Base-by-base conservation (phyloP, 2,329 filamentous ascomycete species). In the Cladophialophora immunda region DNA sequence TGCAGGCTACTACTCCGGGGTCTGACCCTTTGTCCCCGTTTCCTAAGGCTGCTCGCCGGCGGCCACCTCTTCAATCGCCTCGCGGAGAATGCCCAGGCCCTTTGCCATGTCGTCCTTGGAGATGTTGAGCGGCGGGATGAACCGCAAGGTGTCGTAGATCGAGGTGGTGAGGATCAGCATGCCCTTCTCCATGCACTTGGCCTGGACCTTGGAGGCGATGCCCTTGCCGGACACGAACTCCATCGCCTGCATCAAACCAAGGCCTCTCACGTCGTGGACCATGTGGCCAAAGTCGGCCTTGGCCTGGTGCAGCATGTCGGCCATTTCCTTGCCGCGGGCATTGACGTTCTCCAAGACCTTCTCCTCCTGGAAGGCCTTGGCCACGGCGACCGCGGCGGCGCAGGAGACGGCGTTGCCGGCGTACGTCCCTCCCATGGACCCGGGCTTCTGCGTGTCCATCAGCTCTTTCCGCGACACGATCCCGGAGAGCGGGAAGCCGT, bases 71-170 rank as follows among this genome's bases (percentile, higher is more conserved):
- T 77, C 73, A 57, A 79, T 76, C 8, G 78, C 75, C 57, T 77
- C 70, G 15, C 73, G 74, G 34, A 80, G 72, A 59, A 80, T 79
- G 47, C 71, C 68, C 63, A 74, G 75, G 30, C 76, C 78, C 57
- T 77, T 73, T 2, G 72, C 75, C 77, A 79, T 78, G 63, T 80
- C 78, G 64, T 76, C 75, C 71, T 77, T 74, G 7, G 74, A 75
- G 54, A 80, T 78, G 68, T 79, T 80, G 63, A 80, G 70, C 15
- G 78, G 75, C 8, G 78, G 78, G 34, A 80, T 80, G 62, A 80
- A 79, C 45, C 78, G 70, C 38, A 80, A 64, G 1, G 78, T 80
- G 65, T 80, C 78, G 69, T 80, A 79, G 62, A 80, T 79, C 15
- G 74, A 76, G 15, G 78, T 80, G 9, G 78, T 80, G 50, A 80